Evolutionary conservation across 1,284 basidiomycete genomes (phyloP).

Genomic region (Neonothopanus nambi): DNA sequence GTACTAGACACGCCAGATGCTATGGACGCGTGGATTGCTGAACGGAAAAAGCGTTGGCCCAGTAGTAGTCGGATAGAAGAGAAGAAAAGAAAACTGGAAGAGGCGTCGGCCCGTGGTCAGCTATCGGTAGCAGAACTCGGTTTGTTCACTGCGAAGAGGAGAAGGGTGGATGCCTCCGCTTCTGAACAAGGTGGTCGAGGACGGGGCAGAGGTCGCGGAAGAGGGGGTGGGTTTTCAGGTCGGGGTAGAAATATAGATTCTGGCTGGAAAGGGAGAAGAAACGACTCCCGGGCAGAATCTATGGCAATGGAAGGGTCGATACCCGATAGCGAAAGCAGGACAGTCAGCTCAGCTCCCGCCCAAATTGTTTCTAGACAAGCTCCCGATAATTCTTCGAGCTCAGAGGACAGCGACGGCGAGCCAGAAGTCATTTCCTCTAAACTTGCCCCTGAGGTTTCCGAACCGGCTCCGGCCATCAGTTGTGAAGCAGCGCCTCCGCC

Average conservation of each 20-base stretch:
- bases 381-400: slow-evolving; percentile 29
- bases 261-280: not conserved
- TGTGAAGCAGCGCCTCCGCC: not conserved
- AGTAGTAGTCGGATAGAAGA: slow-evolving; percentile 68
- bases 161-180: slow-evolving; percentile 20
- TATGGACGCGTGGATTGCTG: slow-evolving; percentile 82
- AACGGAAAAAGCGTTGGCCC: slow-evolving; percentile 85
- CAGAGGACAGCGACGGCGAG: slow-evolving; percentile 40
- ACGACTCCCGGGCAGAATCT: not conserved
- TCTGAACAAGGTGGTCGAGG: slow-evolving; percentile 29
- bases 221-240: not conserved
- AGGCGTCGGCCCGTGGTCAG: slow-evolving; percentile 80
- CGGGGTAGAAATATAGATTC: not conserved
- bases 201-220: slow-evolving; percentile 34
- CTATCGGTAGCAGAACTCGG: slow-evolving; percentile 51
- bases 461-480: not conserved
- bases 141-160: slow-evolving; percentile 38
- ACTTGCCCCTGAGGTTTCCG: slow-evolving; percentile 10
- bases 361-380: not conserved
- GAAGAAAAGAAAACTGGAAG: slow-evolving; percentile 73
- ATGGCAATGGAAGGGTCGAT: not conserved
- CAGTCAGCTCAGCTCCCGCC: not conserved
- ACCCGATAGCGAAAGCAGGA: not conserved
- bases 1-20: slow-evolving; percentile 80
- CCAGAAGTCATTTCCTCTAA: slow-evolving; percentile 71